Conservation (phyloP, 306 rosid species). For the Cyclanthera cordifolia region DNA sequence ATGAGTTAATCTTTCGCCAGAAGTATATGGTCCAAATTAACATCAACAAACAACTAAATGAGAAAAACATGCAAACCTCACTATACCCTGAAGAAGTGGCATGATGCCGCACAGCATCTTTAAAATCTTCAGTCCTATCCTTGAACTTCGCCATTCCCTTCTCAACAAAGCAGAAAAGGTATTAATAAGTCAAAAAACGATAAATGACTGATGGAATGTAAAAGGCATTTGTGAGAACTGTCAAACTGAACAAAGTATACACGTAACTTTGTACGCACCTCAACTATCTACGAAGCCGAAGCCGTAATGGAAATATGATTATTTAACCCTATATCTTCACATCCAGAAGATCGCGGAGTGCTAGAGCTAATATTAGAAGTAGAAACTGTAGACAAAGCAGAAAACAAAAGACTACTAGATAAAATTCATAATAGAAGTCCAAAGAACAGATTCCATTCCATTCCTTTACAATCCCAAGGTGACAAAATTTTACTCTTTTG, state of each 20-base stretch:
- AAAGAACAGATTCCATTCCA: neutral
- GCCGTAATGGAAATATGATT: neutral
- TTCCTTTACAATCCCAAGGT: neutral
- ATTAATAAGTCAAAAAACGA: neutral
- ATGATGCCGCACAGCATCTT: slow-evolving; percentile 67
- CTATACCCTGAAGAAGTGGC: slow-evolving; percentile 58
- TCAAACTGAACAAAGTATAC: neutral
- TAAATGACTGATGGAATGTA: neutral
- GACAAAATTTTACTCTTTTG: too few relatives aligned
- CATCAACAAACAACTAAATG: neutral
- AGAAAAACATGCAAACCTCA: slow-evolving; percentile 37
- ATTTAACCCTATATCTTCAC: neutral
- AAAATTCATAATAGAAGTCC: neutral
- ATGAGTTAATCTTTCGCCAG: neutral
- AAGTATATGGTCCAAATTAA: neutral
- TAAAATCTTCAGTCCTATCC: slow-evolving; percentile 83
- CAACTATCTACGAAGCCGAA: neutral
- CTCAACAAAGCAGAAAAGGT: slow-evolving; percentile 2
- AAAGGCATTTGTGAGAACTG: neutral
- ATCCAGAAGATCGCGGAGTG: neutral
- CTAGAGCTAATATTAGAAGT: neutral
- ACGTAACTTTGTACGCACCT: neutral
- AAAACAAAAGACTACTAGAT: neutral
- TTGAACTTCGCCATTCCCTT: slow-evolving; percentile 39
- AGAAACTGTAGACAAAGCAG: neutral